phyloP scores from a whole-genome alignment of 306 rosid species.

The Psophocarpus tetragonolobus region DNA sequence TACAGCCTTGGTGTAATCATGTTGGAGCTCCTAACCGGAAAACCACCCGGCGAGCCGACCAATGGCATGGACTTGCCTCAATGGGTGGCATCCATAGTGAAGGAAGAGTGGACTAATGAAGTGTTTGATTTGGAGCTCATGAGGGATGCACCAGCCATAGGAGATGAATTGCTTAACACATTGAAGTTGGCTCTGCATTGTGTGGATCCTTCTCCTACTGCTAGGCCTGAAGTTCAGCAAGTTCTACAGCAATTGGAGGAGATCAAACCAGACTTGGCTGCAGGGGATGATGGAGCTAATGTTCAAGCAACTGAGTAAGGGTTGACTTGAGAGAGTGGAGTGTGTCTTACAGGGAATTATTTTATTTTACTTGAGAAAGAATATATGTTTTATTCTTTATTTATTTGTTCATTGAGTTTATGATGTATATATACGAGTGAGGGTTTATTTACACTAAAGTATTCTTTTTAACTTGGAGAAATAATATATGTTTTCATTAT shows the following conservation, averaged over 20 bases:
- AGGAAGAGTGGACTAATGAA: slow-evolving; percentile 89
- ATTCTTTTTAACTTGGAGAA: slow-evolving; percentile 29
- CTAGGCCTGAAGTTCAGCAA: slow-evolving; percentile 79
- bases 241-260: slow-evolving; percentile 76
- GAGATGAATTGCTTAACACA: slow-evolving; percentile 79
- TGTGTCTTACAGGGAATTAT: background rate
- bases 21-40: slow-evolving; percentile 83
- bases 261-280: slow-evolving; percentile 63
- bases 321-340: background rate
- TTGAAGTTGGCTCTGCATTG: slow-evolving; percentile 84
- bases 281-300: slow-evolving; percentile 50
- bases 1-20: slow-evolving; percentile 86
- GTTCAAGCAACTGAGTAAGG: slow-evolving; percentile 40
- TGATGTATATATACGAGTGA: slow-evolving; percentile 42
- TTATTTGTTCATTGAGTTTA: slow-evolving; percentile 33
- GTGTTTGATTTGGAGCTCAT: slow-evolving; percentile 88
- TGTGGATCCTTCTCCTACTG: slow-evolving; percentile 83
- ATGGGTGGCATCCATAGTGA: slow-evolving; percentile 90
- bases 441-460: slow-evolving; percentile 31
- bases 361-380: slow-evolving; percentile 8
- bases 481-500: slow-evolving; percentile 37
- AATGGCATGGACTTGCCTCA: slow-evolving; percentile 88
- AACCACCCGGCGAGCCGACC: slow-evolving; percentile 77
- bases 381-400: slow-evolving; percentile 44
- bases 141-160: slow-evolving; percentile 65